phyloP scores from a whole-genome alignment of 257 asterid species.

The Fraxinus anomala region DNA sequence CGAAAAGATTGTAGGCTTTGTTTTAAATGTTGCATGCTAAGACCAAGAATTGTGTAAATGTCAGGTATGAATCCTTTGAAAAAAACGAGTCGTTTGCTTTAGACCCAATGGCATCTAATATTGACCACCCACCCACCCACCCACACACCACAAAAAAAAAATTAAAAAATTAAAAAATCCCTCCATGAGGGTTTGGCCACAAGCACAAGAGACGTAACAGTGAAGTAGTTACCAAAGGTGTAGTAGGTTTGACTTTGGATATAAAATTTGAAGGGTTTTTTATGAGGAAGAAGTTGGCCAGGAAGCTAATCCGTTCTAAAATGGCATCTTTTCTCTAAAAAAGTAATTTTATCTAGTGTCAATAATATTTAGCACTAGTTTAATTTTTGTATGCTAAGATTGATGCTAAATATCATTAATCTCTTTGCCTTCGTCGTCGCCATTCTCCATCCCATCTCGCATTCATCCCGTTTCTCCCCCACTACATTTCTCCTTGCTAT shows the following conservation, averaged over 20 bases:
- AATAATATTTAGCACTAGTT: too few species aligned
- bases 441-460: too few species aligned
- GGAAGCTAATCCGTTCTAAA: too few species aligned
- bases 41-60: neutral
- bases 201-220: neutral
- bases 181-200: neutral
- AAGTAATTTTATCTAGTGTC: too few species aligned
- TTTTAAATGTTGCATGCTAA: neutral
- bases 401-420: too few species aligned
- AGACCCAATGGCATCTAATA: constrained; percentile 27
- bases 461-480: too few species aligned
- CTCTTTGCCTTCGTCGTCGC: too few species aligned
- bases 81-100: constrained; percentile 15
- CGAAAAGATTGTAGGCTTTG: neutral
- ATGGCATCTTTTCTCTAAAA: too few species aligned
- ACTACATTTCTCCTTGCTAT: too few species aligned
- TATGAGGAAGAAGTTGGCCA: neutral
- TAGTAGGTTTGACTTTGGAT: neutral
- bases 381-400: too few species aligned
- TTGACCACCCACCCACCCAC: constrained; percentile 13
- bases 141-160: neutral
- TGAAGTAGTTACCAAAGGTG: neutral
- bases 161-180: neutral
- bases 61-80: constrained; percentile 14
- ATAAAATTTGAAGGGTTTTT: neutral